Evolutionary conservation across 768 basidiomycete species (phyloP), one percentile per base, ranked within the genome.

Genomic region (Naganishia antarctica): DNA sequence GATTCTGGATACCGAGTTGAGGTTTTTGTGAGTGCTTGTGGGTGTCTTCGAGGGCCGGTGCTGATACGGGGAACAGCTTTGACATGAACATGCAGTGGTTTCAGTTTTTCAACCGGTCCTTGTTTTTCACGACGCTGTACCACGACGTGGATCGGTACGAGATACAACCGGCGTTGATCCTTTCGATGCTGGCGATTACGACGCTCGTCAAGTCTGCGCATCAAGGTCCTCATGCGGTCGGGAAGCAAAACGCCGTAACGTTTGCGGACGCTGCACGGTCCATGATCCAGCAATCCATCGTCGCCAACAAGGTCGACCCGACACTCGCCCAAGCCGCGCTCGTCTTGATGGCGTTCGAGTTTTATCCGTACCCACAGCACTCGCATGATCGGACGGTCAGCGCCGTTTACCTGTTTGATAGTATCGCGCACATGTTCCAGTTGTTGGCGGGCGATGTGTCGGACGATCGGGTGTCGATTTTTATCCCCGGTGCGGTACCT

Each of bases 231-330:
- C 21, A 18, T n/a, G 48, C 43, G 3, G 28, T 51, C 0, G 61
- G 61, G 0, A 51, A 61, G 28, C 43, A 67, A 29, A 44, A 49
- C 11, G 61, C 66, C 21, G 29, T 61, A 8, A 48, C 41, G 31
- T 63, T 48, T 23, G 66, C 66, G 16, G 66, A 67, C 16, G 61
- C 66, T 2, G 61, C 61, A 29, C 61, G 59, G 43, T 26, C 51
- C 12, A 67, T 67, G 66, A 63, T 67, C 16, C 66, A 67, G n/a
- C 66, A 67, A 48, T 67, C 66, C 15, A 61, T 67, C 53, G 45
- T 60, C n/a, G 51, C 66, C 44, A 51, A 67, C 41, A 67, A 57
- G 41, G 51, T 61, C 23, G 66, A 67, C 43, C 61, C 53, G 7
- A 49, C 61, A 0, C 28, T 67, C 49, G 66, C 66, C 21, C 66